Percentiles rank a stretch among this genome's conserved stretches.
phyloP scores from a whole-genome alignment of 2,329 filamentous ascomycete species.

The Chaetomium strumarium region DNA sequence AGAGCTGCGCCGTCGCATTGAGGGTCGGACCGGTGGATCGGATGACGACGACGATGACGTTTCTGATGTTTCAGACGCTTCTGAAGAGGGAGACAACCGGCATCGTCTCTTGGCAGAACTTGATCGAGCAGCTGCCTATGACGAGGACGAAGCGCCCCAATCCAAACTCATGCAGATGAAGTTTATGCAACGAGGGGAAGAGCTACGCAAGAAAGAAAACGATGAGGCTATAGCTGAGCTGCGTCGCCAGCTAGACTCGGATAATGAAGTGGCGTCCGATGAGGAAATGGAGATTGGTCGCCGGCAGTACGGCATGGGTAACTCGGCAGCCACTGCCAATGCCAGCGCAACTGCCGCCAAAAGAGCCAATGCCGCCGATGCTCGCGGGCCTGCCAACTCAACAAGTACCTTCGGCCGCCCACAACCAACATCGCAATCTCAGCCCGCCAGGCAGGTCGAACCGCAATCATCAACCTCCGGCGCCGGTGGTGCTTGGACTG shows the following conservation, averaged over 20 bases:
- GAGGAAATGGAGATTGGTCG: slow-evolving; percentile 61
- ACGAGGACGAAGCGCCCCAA: slow-evolving; percentile 48
- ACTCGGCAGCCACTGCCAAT: slow-evolving; percentile 19
- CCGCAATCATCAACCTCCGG: slow-evolving; percentile 12
- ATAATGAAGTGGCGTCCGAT: slow-evolving; percentile 44
- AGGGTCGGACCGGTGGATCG: slow-evolving; percentile 50
- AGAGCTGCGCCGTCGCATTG: slow-evolving; percentile 72
- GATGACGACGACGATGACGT: slow-evolving; percentile 37
- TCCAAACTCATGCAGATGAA: slow-evolving; percentile 76
- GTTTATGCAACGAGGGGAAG: slow-evolving; percentile 91
- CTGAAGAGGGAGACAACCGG: slow-evolving; percentile 51
- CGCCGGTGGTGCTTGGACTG: slow-evolving; percentile 38
- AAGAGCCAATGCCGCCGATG: slow-evolving; percentile 26
- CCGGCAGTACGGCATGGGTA: slow-evolving; percentile 56
- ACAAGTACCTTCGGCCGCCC: slow-evolving; percentile 2
- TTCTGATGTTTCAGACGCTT: slow-evolving; percentile 51
- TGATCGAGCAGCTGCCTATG: slow-evolving; percentile 39
- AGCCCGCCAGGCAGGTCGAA: background rate
- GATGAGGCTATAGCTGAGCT: slow-evolving; percentile 69
- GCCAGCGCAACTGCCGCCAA: slow-evolving; percentile 23
- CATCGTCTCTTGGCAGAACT: slow-evolving; percentile 44
- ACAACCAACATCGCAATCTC: background rate
- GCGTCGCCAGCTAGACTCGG: slow-evolving; percentile 63
- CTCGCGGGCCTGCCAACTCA: slow-evolving; percentile 20
- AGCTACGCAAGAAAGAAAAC: slow-evolving; percentile 69